These are phyloP conservation scores for Oryza rufipogon DNA, from an alignment of 176 grass and related monocot genomes.

Conservation along the genomic window DNA sequence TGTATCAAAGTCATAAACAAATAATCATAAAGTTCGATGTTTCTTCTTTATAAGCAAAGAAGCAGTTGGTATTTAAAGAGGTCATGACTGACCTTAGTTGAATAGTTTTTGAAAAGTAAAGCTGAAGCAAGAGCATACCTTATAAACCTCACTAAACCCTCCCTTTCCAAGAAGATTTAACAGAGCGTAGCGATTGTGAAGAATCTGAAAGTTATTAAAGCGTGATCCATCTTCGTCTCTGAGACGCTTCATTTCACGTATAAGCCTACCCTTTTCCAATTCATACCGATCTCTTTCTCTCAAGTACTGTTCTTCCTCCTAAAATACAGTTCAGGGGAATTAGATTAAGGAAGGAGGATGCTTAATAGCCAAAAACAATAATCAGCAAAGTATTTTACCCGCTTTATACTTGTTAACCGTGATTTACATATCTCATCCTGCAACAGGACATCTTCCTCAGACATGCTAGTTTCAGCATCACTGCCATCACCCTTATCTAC, in stretches of 20 bases:
- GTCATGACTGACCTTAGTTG: neutral
- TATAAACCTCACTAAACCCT: slow-evolving; percentile 99
- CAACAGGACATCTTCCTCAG: slow-evolving; percentile 89
- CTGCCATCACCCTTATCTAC: slow-evolving; percentile 87
- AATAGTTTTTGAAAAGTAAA: neutral
- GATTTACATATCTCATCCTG: slow-evolving; percentile 99
- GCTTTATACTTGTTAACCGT: slow-evolving; percentile 87
- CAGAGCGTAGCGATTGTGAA: slow-evolving; percentile 98
- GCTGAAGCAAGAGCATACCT: slow-evolving; percentile 65
- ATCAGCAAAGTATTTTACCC: slow-evolving; percentile 51
- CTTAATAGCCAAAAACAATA: slow-evolving; percentile 22
- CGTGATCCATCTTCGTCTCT: slow-evolving; percentile 99
- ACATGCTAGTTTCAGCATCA: slow-evolving; percentile 82
- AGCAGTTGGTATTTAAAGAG: slow-evolving; percentile 23
- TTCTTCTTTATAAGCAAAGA: slow-evolving; percentile 23
- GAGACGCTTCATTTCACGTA: slow-evolving; percentile 99
- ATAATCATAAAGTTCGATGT: neutral
- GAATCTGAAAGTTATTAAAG: slow-evolving; percentile 98
- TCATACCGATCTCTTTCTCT: slow-evolving; percentile 96
- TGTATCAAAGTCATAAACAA: slow-evolving; percentile 20
- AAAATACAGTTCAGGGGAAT: slow-evolving; percentile 34
- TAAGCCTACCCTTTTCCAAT: slow-evolving; percentile 92
- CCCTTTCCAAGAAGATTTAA: slow-evolving; percentile 99
- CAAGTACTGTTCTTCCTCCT: slow-evolving; percentile 96
- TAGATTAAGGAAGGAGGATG: slow-evolving; percentile 26